Percentiles rank a stretch among this genome's conserved stretches.
Conservation (phyloP, 352 stramenopile genomes). For the Globisporangium cederbergense region DNA sequence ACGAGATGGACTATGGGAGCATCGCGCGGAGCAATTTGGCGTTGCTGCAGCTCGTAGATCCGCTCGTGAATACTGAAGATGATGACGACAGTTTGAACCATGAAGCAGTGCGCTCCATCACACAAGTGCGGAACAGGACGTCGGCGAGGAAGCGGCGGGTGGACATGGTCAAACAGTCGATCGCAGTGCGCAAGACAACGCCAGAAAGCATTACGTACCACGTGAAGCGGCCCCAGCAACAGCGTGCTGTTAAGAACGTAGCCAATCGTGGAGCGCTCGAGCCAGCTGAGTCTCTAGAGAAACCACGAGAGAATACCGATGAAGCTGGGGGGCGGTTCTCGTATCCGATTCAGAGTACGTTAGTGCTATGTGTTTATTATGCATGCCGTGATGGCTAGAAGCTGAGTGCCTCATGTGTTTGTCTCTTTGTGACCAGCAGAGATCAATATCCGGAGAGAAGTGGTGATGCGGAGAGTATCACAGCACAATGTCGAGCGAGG, state of each 20-base stretch:
- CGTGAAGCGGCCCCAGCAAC: not conserved
- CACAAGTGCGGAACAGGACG: not conserved
- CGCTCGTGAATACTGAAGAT: not conserved
- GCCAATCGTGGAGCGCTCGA: not conserved
- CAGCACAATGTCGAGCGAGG: not conserved
- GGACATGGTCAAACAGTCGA: conserved; percentile 14
- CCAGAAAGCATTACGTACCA: conserved; percentile 11
- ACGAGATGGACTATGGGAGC: conserved; percentile 11
- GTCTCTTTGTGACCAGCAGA: conserved; percentile 9
- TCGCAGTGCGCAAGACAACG: conserved; percentile 4
- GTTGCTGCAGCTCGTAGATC: conserved; percentile 11
- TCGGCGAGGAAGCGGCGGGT: conserved; percentile 12
- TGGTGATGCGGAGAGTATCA: conserved; percentile 16
- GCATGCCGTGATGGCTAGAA: not conserved
- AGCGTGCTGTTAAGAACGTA: not conserved
- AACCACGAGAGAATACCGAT: not conserved
- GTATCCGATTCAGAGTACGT: conserved; percentile 17
- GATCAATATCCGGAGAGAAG: conserved; percentile 16
- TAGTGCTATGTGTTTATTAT: not conserved
- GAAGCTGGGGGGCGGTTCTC: not conserved
- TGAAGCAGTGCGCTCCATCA: not conserved
- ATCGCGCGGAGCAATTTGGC: not conserved
- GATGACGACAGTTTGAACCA: not conserved
- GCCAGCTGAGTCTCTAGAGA: not conserved
- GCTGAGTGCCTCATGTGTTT: not conserved